Conservation (phyloP, 176 grass and related monocot genomes). For the Secale cereale region DNA sequence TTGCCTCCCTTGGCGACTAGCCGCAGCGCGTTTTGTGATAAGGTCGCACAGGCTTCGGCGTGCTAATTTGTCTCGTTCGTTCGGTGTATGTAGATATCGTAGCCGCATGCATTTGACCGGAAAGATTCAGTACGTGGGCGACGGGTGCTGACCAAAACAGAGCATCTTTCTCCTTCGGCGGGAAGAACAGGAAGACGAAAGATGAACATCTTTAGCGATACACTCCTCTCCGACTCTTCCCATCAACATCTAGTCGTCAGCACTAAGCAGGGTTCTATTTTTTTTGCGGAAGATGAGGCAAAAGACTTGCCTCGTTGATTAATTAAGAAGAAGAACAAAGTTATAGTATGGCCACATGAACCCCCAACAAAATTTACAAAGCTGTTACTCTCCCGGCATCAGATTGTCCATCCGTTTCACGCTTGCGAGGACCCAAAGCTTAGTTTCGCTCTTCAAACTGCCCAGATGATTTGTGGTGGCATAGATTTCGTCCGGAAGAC, state of each 20-base stretch:
- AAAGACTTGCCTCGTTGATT: too few relatives aligned
- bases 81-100: neutral
- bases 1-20: neutral
- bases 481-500: too few relatives aligned
- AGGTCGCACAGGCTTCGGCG: neutral
- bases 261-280: neutral
- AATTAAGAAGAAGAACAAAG: too few relatives aligned
- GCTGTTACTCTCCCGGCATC: too few relatives aligned
- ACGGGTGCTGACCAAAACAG: neutral
- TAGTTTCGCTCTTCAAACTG: too few relatives aligned
- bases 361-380: too few relatives aligned
- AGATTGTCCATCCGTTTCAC: too few relatives aligned
- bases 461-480: too few relatives aligned
- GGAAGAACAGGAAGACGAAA: neutral
- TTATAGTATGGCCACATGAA: too few relatives aligned
- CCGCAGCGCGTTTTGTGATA: neutral
- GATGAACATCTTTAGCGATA: neutral
- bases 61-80: neutral
- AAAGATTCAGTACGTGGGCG: neutral
- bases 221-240: too few relatives aligned
- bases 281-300: too few relatives aligned
- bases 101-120: neutral
- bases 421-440: too few relatives aligned
- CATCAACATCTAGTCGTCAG: neutral
- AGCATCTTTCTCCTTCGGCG: neutral